Percentiles rank a stretch among this genome's conserved stretches.
Evolutionary conservation across 768 basidiomycete species (phyloP).

Genomic region (Amanita fuliginea): DNA sequence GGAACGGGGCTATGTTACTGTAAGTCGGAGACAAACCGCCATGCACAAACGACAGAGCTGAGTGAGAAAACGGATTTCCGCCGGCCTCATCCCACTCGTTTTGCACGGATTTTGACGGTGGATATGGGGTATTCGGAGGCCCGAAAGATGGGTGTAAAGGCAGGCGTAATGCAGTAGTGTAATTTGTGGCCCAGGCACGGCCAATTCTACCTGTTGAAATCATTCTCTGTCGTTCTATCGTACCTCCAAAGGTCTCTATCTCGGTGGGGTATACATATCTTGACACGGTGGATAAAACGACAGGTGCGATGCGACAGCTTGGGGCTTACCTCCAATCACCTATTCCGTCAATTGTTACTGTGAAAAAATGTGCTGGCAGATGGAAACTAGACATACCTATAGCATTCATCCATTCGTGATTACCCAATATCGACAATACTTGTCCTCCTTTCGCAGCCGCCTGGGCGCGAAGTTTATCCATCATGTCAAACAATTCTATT

Average conservation of each 20-base stretch:
- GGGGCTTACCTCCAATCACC: constrained; percentile 74
- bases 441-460: constrained; percentile 59
- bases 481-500: constrained; percentile 71
- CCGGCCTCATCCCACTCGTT: constrained; percentile 13
- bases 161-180: constrained; percentile 70
- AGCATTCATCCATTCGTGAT: constrained; percentile 95
- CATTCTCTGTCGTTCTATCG: constrained; percentile 60
- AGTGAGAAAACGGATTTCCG: constrained; percentile 47
- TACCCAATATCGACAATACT: constrained; percentile 75
- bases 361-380: constrained; percentile 5
- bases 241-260: constrained; percentile 70
- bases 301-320: background rate
- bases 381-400: constrained; percentile 37
- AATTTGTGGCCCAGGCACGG: constrained; percentile 76
- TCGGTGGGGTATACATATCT: constrained; percentile 83
- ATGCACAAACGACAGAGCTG: constrained; percentile 87
- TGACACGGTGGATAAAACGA: constrained; percentile 2
- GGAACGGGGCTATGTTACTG: constrained; percentile 68
- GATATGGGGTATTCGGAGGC: constrained; percentile 50
- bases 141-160: constrained; percentile 68
- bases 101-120: constrained; percentile 17
- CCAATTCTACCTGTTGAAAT: constrained; percentile 72
- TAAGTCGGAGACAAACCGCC: constrained; percentile 82
- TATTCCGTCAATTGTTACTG: constrained; percentile 13
- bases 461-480: constrained; percentile 74